Percentiles rank a stretch among this genome's conserved stretches.
Conservation (phyloP, 768 basidiomycete genomes). For the Epithele typhae region DNA sequence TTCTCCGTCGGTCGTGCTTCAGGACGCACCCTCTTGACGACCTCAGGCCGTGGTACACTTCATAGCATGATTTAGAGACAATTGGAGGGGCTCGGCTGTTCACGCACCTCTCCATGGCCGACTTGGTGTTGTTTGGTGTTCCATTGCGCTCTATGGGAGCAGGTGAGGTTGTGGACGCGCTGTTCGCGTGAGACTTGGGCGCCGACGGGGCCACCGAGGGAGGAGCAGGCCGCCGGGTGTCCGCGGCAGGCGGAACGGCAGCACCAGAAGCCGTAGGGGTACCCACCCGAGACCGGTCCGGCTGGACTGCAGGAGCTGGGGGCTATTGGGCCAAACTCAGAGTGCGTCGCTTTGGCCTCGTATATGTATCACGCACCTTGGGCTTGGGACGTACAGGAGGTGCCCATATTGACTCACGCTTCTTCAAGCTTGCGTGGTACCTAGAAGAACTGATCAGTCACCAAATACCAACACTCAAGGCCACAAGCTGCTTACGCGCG, state of each 20-base stretch:
- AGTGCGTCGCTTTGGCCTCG: neutral
- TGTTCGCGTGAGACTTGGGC: slow-evolving; percentile 59
- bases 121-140: slow-evolving; percentile 39
- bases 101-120: slow-evolving; percentile 70
- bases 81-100: too few species aligned
- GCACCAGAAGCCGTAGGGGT: slow-evolving; percentile 9
- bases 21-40: slow-evolving; percentile 56
- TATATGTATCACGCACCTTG: slow-evolving; percentile 27
- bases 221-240: slow-evolving; percentile 10
- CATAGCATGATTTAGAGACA: neutral
- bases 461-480: neutral
- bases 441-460: slow-evolving; percentile 29
- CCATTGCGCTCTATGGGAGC: slow-evolving; percentile 25
- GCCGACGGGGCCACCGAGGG: slow-evolving; percentile 38
- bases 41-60: slow-evolving; percentile 77
- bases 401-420: slow-evolving; percentile 59
- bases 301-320: slow-evolving; percentile 1
- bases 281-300: slow-evolving; percentile 11
- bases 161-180: slow-evolving; percentile 29
- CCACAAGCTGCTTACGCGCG: slow-evolving; percentile 65
- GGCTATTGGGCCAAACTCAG: slow-evolving; percentile 5
- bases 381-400: too few species aligned
- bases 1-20: slow-evolving; percentile 33
- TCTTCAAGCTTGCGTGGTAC: slow-evolving; percentile 72
- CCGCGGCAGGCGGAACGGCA: slow-evolving; percentile 2